phyloP scores from a whole-genome alignment of 2,329 filamentous ascomycete species.

The Parastagonospora nodorum region DNA sequence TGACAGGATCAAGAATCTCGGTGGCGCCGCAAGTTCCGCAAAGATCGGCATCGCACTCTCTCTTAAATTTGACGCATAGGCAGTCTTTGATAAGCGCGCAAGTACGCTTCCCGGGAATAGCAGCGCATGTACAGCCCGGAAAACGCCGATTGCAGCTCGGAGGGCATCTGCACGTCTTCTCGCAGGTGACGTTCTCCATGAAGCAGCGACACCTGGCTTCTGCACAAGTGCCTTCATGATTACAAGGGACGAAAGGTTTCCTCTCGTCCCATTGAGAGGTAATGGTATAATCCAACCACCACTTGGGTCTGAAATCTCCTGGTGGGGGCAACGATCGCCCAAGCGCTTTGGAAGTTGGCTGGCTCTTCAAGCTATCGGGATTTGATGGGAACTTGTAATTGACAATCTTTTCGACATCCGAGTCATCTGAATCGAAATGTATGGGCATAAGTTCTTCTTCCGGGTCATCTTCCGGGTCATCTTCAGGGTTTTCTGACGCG shows the following conservation, averaged over 20 bases:
- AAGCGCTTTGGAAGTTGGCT: constrained; percentile 1
- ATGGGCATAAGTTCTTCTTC: constrained; percentile 10
- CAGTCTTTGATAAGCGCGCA: constrained; percentile 54
- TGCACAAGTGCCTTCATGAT: constrained; percentile 69
- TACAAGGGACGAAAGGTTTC: constrained; percentile 67
- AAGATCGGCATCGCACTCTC: constrained; percentile 80
- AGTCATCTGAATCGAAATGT: constrained; percentile 16
- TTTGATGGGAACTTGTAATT: constrained; percentile 31
- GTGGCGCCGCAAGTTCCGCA: constrained; percentile 72
- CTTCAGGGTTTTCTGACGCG: constrained; percentile 1
- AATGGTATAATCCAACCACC: constrained; percentile 40
- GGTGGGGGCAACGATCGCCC: constrained; percentile 10
- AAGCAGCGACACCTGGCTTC: constrained; percentile 67
- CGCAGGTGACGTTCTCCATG: constrained; percentile 66
- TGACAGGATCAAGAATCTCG: constrained; percentile 71
- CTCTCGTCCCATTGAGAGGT: constrained; percentile 62
- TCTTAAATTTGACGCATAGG: constrained; percentile 72
- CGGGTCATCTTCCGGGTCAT: constrained; percentile 4
- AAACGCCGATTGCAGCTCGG: constrained; percentile 60
- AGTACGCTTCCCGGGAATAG: constrained; percentile 44
- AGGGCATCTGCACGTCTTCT: constrained; percentile 73
- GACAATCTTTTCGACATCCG: constrained; percentile 28
- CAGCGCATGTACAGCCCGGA: constrained; percentile 49
- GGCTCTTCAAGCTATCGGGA: constrained; percentile 9
- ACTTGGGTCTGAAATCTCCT: constrained; percentile 19